These are phyloP conservation scores for Dinochytrium kinnereticum DNA, from an alignment of 371 early-diverging fungal genomes.

Conservation along the genomic window DNA sequence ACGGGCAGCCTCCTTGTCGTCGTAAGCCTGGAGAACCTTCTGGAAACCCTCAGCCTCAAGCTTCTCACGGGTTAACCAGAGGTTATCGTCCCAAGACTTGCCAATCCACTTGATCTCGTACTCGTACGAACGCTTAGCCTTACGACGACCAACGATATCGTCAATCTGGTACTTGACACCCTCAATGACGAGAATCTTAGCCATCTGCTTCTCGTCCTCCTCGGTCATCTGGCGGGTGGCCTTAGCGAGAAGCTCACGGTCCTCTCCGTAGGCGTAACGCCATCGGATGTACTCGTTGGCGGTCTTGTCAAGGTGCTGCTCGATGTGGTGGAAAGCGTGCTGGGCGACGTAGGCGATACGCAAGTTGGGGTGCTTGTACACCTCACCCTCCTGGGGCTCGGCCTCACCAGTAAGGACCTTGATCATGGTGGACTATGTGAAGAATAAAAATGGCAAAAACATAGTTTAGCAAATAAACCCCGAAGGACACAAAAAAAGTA, in stretches of 20 bases:
- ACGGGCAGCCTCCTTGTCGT: slow-evolving; percentile 78
- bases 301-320: slow-evolving; percentile 80
- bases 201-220: slow-evolving; percentile 68
- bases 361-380: slow-evolving; percentile 80
- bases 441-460: not conserved
- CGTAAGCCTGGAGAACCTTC: slow-evolving; percentile 77
- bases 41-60: slow-evolving; percentile 65
- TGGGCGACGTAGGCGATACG: slow-evolving; percentile 91
- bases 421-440: slow-evolving; percentile 70
- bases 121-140: slow-evolving; percentile 79
- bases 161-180: slow-evolving; percentile 65
- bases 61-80: slow-evolving; percentile 75
- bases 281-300: slow-evolving; percentile 88
- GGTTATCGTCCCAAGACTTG: slow-evolving; percentile 71
- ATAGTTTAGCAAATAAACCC: not conserved
- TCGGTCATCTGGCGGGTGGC: slow-evolving; percentile 70
- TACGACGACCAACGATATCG: slow-evolving; percentile 74
- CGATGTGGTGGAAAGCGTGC: slow-evolving; percentile 89
- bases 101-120: slow-evolving; percentile 79
- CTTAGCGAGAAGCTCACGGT: slow-evolving; percentile 81
- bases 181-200: slow-evolving; percentile 41
- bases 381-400: slow-evolving; percentile 66
- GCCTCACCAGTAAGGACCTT: slow-evolving; percentile 84
- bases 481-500: not conserved
- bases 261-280: slow-evolving; percentile 84